Evolutionary conservation across 2,329 filamentous ascomycete genomes (phyloP).

Genomic region (Fusarium stilboides): DNA sequence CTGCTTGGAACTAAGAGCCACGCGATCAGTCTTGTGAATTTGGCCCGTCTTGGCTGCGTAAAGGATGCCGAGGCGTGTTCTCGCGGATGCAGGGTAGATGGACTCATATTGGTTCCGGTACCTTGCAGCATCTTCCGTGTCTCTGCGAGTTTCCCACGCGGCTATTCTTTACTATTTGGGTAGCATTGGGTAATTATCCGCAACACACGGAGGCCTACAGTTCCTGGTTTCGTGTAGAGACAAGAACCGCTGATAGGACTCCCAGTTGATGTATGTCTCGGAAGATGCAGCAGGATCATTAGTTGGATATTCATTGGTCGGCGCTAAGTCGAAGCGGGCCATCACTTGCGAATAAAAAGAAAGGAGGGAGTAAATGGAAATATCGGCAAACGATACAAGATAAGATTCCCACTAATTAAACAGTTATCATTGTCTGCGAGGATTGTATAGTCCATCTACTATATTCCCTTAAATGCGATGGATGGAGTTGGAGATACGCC

Average conservation of each 20-base stretch:
- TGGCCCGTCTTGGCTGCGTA: background rate
- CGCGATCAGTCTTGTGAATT: background rate
- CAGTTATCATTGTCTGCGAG: background rate
- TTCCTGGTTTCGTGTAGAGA: conserved; percentile 2
- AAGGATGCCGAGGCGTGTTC: background rate
- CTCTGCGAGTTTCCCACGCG: background rate
- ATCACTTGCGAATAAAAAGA: background rate
- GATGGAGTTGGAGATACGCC: conserved; percentile 18
- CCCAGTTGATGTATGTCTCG: conserved; percentile 22
- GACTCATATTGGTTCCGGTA: conserved; percentile 7
- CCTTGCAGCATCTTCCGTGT: conserved; percentile 19
- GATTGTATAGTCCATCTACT: background rate
- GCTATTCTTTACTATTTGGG: background rate
- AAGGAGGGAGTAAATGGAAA: background rate
- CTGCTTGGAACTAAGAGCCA: background rate
- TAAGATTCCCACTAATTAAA: background rate
- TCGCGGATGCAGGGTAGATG: conserved; percentile 25
- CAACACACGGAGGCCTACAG: background rate
- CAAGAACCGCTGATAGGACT: conserved; percentile 13
- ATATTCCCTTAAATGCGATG: background rate
- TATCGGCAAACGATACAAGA: background rate
- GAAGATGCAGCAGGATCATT: conserved; percentile 25
- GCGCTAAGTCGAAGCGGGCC: background rate
- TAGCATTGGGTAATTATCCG: background rate
- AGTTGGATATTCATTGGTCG: background rate